phyloP scores from a whole-genome alignment of 2,329 filamentous ascomycete species.

The Aureobasidium sp. region DNA sequence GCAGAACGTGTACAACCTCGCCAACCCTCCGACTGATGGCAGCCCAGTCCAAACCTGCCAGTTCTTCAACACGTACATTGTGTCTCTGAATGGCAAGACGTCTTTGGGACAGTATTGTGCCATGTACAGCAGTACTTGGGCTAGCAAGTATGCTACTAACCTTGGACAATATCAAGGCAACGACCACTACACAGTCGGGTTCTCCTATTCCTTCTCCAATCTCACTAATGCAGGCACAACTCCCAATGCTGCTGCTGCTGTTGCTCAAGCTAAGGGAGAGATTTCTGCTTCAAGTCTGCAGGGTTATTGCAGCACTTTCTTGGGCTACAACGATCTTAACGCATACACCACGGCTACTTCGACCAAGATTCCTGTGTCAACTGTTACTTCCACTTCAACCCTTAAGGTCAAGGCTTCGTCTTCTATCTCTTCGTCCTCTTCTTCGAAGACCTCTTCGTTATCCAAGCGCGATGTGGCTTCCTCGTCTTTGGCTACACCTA shows the following conservation, averaged over 20 bases:
- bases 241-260: slow-evolving; percentile 12
- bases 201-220: slow-evolving; percentile 16
- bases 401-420: not conserved
- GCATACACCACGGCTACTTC: not conserved
- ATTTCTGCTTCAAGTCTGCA: not conserved
- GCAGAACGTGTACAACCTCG: slow-evolving; percentile 19
- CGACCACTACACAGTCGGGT: slow-evolving; percentile 15
- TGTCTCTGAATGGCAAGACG: not conserved
- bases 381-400: not conserved
- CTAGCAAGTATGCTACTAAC: slow-evolving; percentile 19
- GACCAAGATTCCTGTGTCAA: not conserved
- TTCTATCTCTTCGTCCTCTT: not conserved
- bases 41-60: not conserved
- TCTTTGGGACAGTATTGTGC: slow-evolving; percentile 13
- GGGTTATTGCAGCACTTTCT: not conserved
- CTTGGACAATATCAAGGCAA: slow-evolving; percentile 11
- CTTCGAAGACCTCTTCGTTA: not conserved
- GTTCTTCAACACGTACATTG: slow-evolving; percentile 13
- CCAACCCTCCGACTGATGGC: slow-evolving; percentile 14
- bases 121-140: slow-evolving; percentile 19
- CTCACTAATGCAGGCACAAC: not conserved
- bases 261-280: slow-evolving; percentile 18
- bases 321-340: not conserved
- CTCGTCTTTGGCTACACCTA: slow-evolving; percentile 3
- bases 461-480: not conserved